These are phyloP conservation scores for Beauveria sp. DNA, from an alignment of 2,329 filamentous ascomycete species.

Conservation along the genomic window DNA sequence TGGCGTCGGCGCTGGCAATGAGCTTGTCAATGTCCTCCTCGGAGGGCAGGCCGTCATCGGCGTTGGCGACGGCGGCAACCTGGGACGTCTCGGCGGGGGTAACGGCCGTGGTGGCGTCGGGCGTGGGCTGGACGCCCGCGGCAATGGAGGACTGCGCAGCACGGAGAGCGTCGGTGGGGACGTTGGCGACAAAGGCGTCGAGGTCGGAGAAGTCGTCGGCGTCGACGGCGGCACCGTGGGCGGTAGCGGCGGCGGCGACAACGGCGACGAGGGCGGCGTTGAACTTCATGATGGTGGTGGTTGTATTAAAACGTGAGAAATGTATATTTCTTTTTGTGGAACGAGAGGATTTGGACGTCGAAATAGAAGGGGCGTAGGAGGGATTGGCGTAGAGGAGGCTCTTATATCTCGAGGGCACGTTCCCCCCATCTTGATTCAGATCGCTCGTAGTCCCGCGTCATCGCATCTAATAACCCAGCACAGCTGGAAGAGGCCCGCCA, in stretches of 20 bases:
- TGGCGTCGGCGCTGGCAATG: background rate
- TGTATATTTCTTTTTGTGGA: too few relatives aligned
- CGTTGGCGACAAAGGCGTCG: constrained; percentile 34
- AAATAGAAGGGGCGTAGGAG: background rate
- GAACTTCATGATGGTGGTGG: constrained; percentile 1
- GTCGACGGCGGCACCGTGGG: constrained; percentile 13
- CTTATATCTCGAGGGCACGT: background rate
- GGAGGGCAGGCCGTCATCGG: constrained; percentile 4
- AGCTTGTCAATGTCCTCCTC: constrained; percentile 1
- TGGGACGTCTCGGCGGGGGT: background rate
- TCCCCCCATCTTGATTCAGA: background rate
- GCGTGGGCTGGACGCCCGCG: constrained; percentile 28
- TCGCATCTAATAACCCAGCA: background rate
- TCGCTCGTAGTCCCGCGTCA: background rate
- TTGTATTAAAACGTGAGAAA: too few relatives aligned
- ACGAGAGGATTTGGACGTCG: background rate
- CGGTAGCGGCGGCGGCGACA: background rate
- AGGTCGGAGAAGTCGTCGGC: constrained; percentile 32
- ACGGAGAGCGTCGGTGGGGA: constrained; percentile 31
- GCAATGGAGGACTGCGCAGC: constrained; percentile 18
- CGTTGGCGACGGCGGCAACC: background rate
- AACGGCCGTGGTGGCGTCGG: constrained; percentile 25
- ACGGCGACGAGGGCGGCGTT: background rate
- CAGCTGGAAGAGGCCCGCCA: background rate
- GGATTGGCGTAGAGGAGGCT: background rate